Base-by-base conservation (phyloP, 2,329 filamentous ascomycete species). In the Meredithiella fracta region DNA sequence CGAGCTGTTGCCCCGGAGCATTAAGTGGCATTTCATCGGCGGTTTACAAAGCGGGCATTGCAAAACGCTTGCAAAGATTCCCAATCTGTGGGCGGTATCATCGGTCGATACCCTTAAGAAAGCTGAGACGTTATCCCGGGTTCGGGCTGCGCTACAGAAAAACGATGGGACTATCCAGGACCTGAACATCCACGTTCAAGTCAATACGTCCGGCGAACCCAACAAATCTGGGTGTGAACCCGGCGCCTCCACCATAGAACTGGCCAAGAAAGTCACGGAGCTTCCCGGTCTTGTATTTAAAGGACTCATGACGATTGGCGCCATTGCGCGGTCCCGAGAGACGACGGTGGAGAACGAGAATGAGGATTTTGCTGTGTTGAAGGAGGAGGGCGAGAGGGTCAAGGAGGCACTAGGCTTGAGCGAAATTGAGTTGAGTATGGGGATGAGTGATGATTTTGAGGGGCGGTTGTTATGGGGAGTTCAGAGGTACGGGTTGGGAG, bases 371-470 rank as follows among this genome's bases (percentile, higher is more conserved):
- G 67, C 80, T 3, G 66, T 71, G 3, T 68, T 98, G 65, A 73
- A 72, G 53, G 75, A 83, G 64, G 82, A 85, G 65, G 73, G 86
- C 56, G 85, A 94, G 66, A 68, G 78, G 14, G 80, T 96, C 1
- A 78, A 75, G 1, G 65, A 70, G 64, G 83, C 71, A 59, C 63
- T 73, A 20, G 65, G 64, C 0, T 55, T 71, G 52, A 66, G 73
- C 15, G 69, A 74, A 20, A 50, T 96, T 63, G 89, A 96, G 72
- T 68, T 97, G 69, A 96, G 90, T 69, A 98, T 98, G 91, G 91
- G 91, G 5, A 98, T 98, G 92, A 96, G 89, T 66, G 82, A 87
- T 64, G 92, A 98, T 68, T 98, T 91, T 67, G 90, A 95, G 85
- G 83, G 6, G 92, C 92, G 0, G 83, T 97, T 64, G 70, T 69